Evolutionary conservation across 2,329 filamentous ascomycete genomes (phyloP), one percentile per base, ranked within the genome.

Genomic region (Ophiostoma populinum): DNA sequence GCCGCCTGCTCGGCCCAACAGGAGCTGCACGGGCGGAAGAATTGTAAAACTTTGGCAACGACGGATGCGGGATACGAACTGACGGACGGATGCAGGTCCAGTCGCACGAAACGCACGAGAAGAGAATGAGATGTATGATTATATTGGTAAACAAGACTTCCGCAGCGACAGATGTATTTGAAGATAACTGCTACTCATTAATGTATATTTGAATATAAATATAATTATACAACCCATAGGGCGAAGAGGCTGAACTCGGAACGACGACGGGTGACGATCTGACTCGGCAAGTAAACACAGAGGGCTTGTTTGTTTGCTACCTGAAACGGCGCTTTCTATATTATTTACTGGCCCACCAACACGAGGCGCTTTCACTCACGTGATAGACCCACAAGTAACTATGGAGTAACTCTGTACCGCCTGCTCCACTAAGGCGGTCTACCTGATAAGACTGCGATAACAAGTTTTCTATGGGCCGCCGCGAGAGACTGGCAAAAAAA

Each of bases 401-500:
- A 8, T 30, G n/a, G 19, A n/a, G n/a, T n/a, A n/a, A 30, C 8
- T 7, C 20, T 30, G 28, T 31, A 31, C n/a, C 12, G 3, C 11
- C 4, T 3, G 9, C 18, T 11, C 30, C 18, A 16, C 30, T 4
- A 38, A 38, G 28, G 37, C 37, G 37, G 37, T 38, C 30, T 27
- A 15, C 5, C 18, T 13, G 37, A 38, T 38, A 38, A 38, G 37
- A 34, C 3, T 5, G 17, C n/a, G 37, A 38, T 38, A 38, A 38
- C 24, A 24, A 35, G 22, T 28, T 38, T 38, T 35, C 24, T 22
- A 21, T 29, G 31, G 25, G 19, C 19, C 22, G 21, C 22, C 9
- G 22, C 22, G 20, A 26, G 31, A 34, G 32, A 17, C 32, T 34
- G 32, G 32, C 36, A 38, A 35, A 34, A 38, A 38, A 34, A 38